Evolutionary conservation across 2,329 filamentous ascomycete species (phyloP), one percentile per base, ranked within the genome.

Genomic region (Diplodia sapinea): DNA sequence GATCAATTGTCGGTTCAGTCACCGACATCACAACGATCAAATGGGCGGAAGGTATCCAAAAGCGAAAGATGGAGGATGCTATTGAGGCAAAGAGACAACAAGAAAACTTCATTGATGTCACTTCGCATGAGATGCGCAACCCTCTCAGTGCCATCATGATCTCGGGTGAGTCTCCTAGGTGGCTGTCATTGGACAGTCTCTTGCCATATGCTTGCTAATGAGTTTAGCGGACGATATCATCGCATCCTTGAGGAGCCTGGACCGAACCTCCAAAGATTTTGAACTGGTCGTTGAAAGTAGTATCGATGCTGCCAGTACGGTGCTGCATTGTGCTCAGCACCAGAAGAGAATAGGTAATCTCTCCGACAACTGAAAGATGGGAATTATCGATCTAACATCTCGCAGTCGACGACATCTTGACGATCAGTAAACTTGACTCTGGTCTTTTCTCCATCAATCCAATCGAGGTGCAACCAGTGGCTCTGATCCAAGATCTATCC

Each of bases 101-200:
- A 43, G 76, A 77, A 23, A 75, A 76, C 31, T 77, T 78, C 64
- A 77, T 77, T n/a, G 75, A 78, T 54, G 77, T 78, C 23, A 77
- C 74, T 0, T 75, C 73, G 9, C 76, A 78, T 50, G 76, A 78
- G 68, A 77, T 78, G 74, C 68, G 76, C n/a, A 74, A 78, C 52
- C 66, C 66, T 5, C 50, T 67, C 15, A 67, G 66, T 26, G 66
- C 66, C 2, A 67, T 67, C 49, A 67, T 67, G 66, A 67, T 67
- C 23, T 67, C 66, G 20, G 65, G 54, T 67, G 54, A 66, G 64
- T 57, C 33, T 23, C 55, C 4, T 26, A 12, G 62, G 17, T 43
- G 9, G 62, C 50, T 47, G 49, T 65, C 36, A 3, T 20, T 7
- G 50, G 62, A 4, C 49, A 65, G 51, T 51, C 33, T 7, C 3